These are phyloP conservation scores for Orbilia quercus DNA, from an alignment of 2,329 filamentous ascomycete species.

Conservation along the genomic window DNA sequence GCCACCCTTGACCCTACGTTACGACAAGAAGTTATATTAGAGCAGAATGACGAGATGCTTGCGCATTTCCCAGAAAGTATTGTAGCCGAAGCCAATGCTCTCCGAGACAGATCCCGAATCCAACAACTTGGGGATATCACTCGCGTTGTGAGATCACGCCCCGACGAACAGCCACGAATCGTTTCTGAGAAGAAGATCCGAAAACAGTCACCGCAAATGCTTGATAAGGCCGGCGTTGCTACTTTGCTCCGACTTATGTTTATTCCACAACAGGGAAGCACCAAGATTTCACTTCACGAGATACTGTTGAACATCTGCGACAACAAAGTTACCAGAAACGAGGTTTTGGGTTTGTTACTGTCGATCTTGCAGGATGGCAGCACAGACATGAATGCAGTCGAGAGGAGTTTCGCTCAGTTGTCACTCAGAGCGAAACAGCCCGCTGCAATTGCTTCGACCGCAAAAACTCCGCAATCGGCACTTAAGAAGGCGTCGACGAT, in stretches of 20 bases:
- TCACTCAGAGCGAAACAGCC: constrained; percentile 86
- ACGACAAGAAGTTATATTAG: constrained; percentile 86
- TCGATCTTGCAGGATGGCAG: constrained; percentile 96
- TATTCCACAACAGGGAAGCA: constrained; percentile 87
- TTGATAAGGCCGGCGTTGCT: constrained; percentile 94
- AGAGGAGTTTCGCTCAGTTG: constrained; percentile 92
- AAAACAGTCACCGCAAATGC: constrained; percentile 90
- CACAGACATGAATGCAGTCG: constrained; percentile 89
- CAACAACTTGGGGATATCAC: constrained; percentile 67
- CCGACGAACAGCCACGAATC: constrained; percentile 66
- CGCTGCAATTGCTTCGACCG: constrained; percentile 18
- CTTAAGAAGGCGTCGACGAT: constrained; percentile 78
- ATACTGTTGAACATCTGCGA: constrained; percentile 92
- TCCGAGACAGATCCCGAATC: constrained; percentile 70
- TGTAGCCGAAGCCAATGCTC: constrained; percentile 82
- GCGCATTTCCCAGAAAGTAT: constrained; percentile 85
- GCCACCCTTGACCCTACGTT: constrained; percentile 85
- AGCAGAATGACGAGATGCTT: constrained; percentile 89
- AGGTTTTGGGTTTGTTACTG: constrained; percentile 90
- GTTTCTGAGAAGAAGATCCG: constrained; percentile 73
- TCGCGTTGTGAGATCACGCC: constrained; percentile 59
- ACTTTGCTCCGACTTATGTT: constrained; percentile 99
- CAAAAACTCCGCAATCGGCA: constrained; percentile 64
- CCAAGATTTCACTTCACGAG: constrained; percentile 83
- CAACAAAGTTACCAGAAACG: constrained; percentile 93